Evolutionary conservation across 352 stramenopile genomes (phyloP).

Genomic region (Phytophthora capsici): DNA sequence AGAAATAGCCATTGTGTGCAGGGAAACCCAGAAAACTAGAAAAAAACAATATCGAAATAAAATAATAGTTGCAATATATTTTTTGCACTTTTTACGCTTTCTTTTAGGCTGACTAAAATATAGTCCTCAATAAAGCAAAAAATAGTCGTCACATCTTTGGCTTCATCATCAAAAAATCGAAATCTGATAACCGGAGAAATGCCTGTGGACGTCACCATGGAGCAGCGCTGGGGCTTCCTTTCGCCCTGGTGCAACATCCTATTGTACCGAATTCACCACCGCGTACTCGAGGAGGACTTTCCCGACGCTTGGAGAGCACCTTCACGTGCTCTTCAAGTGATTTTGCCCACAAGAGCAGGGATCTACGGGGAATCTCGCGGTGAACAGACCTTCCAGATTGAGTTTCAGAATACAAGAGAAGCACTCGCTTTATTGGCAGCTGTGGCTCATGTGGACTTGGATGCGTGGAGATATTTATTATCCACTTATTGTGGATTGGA

Average conservation of each 20-base stretch:
- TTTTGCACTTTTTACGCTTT: too few relatives aligned
- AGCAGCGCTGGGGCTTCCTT: slow-evolving; percentile 23
- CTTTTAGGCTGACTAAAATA: too few relatives aligned
- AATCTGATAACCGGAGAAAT: slow-evolving; percentile 12
- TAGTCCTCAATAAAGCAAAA: not conserved
- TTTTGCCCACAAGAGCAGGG: slow-evolving; percentile 1
- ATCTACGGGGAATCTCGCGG: slow-evolving; percentile 14
- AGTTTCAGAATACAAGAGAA: slow-evolving; percentile 27
- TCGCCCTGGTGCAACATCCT: slow-evolving; percentile 11
- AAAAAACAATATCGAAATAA: too few relatives aligned
- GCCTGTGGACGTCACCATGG: not conserved
- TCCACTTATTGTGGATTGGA: slow-evolving; percentile 17
- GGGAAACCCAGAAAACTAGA: too few relatives aligned
- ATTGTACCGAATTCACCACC: slow-evolving; percentile 12
- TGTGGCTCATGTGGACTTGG: slow-evolving; percentile 15
- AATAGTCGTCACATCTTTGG: not conserved
- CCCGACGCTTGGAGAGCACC: not conserved
- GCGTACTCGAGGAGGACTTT: not conserved
- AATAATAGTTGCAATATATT: too few relatives aligned
- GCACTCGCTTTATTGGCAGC: slow-evolving; percentile 19
- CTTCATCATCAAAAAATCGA: slow-evolving; percentile 5
- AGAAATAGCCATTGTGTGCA: too few relatives aligned
- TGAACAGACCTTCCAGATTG: slow-evolving; percentile 11
- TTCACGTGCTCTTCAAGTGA: slow-evolving; percentile 4
- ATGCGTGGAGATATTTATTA: slow-evolving; percentile 22